Conservation (phyloP, 139 green algal genomes). For the Closterium sp. region DNA sequence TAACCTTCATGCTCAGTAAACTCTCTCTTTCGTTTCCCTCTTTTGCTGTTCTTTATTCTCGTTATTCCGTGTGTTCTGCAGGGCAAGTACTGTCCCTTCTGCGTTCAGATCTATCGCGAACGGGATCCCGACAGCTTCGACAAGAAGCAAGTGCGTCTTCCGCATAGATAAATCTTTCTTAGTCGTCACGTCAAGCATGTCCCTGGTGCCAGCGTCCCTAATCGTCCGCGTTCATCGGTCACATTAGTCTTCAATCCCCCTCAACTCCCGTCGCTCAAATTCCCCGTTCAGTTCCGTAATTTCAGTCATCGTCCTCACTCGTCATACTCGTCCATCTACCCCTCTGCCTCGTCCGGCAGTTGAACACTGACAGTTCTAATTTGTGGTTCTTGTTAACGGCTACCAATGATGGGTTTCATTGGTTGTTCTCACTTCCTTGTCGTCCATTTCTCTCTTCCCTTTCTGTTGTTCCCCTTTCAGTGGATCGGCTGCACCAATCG, state of each 20-base stretch:
- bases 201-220: neutral
- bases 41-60: neutral
- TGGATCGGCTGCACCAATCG: slow-evolving; percentile 21
- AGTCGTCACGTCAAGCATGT: neutral
- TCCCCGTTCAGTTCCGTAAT: no score
- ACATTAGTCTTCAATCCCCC: no score
- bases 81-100: slow-evolving; percentile 32
- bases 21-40: no score
- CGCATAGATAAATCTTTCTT: neutral
- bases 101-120: slow-evolving; percentile 27
- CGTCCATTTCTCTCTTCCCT: neutral
- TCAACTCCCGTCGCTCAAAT: no score
- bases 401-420: no score
- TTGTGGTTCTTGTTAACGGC: no score
- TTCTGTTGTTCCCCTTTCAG: neutral
- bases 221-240: neutral
- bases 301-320: no score
- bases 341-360: no score
- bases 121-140: slow-evolving; percentile 30
- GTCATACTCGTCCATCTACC: no score
- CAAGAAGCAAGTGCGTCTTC: slow-evolving; percentile 7
- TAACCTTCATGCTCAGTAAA: no score
- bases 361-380: no score
- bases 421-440: neutral
- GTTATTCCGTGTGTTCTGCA: neutral